phyloP scores from a whole-genome alignment of 2,329 filamentous ascomycete genomes.

The Fonsecaea monophora region DNA sequence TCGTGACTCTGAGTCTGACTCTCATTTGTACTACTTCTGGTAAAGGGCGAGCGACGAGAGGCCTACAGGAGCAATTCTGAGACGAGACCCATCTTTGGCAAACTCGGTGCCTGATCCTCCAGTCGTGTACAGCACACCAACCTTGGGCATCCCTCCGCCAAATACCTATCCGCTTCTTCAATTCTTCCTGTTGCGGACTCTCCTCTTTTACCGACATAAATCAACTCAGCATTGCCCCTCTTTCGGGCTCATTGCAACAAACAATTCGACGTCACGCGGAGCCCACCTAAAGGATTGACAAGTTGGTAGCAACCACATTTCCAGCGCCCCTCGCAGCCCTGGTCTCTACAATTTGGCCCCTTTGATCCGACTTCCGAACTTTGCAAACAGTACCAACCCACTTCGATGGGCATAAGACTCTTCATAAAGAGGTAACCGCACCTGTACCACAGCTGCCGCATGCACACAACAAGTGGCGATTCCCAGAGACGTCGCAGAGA shows the following conservation, averaged over 20 bases:
- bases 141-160: not conserved
- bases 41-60: not conserved
- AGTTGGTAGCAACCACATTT: slow-evolving; percentile 3
- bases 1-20: slow-evolving; percentile 16
- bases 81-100: slow-evolving; percentile 1
- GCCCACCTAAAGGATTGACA: not conserved
- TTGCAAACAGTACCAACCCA: not conserved
- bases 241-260: not conserved
- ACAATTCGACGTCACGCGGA: slow-evolving; percentile 1
- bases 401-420: not conserved
- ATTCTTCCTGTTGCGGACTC: not conserved
- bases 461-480: slow-evolving; percentile 22
- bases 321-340: not conserved
- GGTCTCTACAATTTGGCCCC: not conserved
- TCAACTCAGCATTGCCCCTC: not conserved
- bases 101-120: slow-evolving; percentile 14
- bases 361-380: slow-evolving; percentile 7
- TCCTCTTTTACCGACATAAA: not conserved
- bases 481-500: slow-evolving; percentile 21
- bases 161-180: slow-evolving; percentile 4
- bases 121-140: slow-evolving; percentile 9
- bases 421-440: not conserved
- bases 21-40: slow-evolving; percentile 12
- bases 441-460: slow-evolving; percentile 28
- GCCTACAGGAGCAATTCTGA: not conserved